Conservation (phyloP, 805 yeast species). For the Saccharomycopsis sp. region DNA sequence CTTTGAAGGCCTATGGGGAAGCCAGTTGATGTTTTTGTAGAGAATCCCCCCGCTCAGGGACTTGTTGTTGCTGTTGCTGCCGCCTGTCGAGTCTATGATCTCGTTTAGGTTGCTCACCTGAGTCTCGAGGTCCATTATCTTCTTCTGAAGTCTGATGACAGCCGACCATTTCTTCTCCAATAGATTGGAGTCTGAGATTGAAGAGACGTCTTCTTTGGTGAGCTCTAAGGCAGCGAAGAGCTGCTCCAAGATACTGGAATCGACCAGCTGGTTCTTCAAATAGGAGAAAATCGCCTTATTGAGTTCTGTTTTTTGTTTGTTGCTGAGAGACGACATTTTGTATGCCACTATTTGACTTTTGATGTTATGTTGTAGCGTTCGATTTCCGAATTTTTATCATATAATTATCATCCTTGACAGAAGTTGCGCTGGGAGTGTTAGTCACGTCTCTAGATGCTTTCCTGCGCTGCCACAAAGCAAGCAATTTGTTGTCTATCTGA, state of each 20-base stretch:
- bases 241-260: background rate
- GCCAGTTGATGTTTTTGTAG: conserved; percentile 42
- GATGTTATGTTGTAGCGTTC: too few relatives aligned
- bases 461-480: too few relatives aligned
- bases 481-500: background rate
- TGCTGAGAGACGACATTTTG: conserved; percentile 15
- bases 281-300: conserved; percentile 14
- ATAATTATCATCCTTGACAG: background rate
- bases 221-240: background rate
- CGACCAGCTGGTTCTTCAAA: conserved; percentile 1
- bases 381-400: background rate
- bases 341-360: too few relatives aligned
- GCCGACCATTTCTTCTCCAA: conserved; percentile 85
- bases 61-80: conserved; percentile 14
- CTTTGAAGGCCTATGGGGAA: conserved; percentile 45
- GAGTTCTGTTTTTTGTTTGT: conserved; percentile 15
- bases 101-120: conserved; percentile 45
- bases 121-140: conserved; percentile 62
- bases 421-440: too few relatives aligned
- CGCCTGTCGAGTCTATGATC: conserved; percentile 31
- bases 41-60: conserved; percentile 2
- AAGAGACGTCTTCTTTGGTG: background rate
- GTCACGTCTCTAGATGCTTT: too few relatives aligned
- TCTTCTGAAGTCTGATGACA: conserved; percentile 70
- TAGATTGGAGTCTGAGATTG: conserved; percentile 25